These are phyloP conservation scores for Paramecium tetraurelia DNA, from an alignment of 73 alveolate species.

Conservation along the genomic window DNA sequence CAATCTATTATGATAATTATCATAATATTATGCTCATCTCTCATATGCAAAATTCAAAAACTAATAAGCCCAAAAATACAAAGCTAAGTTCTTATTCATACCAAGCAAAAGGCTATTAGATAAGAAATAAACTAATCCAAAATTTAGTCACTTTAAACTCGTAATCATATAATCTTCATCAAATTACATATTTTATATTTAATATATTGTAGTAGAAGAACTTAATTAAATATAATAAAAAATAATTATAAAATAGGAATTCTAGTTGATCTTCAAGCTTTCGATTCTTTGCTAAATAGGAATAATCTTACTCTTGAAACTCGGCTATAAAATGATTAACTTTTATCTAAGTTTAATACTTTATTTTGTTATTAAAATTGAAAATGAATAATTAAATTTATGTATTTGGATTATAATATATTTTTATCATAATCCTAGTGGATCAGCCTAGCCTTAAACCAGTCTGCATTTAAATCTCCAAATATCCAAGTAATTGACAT, in stretches of 20 bases:
- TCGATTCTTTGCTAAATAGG: too few species aligned
- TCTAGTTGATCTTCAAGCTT: too few species aligned
- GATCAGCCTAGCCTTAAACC: constrained; percentile 14
- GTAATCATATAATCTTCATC: background rate
- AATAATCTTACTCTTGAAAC: too few species aligned
- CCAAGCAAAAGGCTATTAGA: background rate
- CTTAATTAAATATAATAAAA: too few species aligned
- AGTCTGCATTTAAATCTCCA: constrained; percentile 56
- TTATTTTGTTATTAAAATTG: background rate
- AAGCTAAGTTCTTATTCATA: background rate
- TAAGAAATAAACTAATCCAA: background rate
- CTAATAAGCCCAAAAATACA: background rate
- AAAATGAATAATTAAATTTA: background rate
- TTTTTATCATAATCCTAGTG: background rate
- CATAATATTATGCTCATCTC: background rate
- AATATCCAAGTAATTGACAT: constrained; percentile 24
- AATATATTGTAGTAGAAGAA: background rate
- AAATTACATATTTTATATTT: background rate
- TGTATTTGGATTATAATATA: background rate
- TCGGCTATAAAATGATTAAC: background rate
- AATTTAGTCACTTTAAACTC: background rate
- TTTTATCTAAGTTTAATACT: background rate
- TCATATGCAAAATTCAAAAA: background rate
- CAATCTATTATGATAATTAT: background rate
- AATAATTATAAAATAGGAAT: too few species aligned